Base-by-base conservation (phyloP, 305 asterid species). In the Solanum chacoense region DNA sequence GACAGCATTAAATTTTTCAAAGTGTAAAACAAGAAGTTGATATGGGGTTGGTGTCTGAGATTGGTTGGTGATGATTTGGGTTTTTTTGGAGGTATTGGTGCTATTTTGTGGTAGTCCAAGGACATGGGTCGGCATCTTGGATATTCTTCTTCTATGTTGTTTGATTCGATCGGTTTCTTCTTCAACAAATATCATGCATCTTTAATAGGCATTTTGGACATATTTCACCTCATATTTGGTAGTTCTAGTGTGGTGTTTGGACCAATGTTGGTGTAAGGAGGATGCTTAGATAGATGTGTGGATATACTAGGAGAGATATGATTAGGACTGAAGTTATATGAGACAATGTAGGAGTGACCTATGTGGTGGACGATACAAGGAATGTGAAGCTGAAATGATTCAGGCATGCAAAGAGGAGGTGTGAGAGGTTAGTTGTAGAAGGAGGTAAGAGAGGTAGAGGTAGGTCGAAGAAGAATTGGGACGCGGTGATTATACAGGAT, bases 71-170 rank as follows among this genome's bases (percentile, higher is more conserved):
- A 37, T 24, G 85, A 24, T 78, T 13, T 78, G 40, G 63, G 3
- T n/a, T 71, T 2, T 28, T 28, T 81, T 83, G 87, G 73, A 31
- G 87, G 31, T 50, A 83, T 83, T 83, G 73, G 72, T 83, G 26
- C 31, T 83, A 83, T 83, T 83, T 83, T 83, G 87, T 83, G 87
- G 87, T 83, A 83, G 12, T 83, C 22, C 73, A 50, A 83, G 36
- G 67, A 81, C 65, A 31, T 83, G 86, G 86, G 28, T 83, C 40
- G 11, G 72, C 20, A 29, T 20, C 72, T 69, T 11, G 59, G 86
- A 83, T 83, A 83, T 83, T 83, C 86, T 83, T 80, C 63, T 13
- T 80, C 38, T 1, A 4, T 8, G 1, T 26, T 80, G 28, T 28
- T 83, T 55, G 31, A 81, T 81, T 81, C 86, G 20, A 42, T 4